Conservation (phyloP, 495 filamentous ascomycete genomes). For the Aspergillus cristatus region DNA sequence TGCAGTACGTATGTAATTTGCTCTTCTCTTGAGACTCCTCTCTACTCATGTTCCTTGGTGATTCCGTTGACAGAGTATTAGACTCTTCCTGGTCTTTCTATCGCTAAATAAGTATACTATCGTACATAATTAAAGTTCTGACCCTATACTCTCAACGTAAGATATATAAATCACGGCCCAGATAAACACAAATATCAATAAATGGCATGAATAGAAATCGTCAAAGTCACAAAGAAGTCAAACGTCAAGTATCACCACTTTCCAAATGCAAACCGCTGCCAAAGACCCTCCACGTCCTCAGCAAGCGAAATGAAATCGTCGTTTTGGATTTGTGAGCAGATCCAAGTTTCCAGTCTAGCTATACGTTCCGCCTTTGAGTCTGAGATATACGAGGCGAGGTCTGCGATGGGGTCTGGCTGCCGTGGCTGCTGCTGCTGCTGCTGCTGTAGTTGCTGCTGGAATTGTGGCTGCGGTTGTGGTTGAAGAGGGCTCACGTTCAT, state of each 20-base stretch:
- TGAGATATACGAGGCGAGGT: constrained; percentile 26
- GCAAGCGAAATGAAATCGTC: constrained; percentile 34
- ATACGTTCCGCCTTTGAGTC: constrained; percentile 26
- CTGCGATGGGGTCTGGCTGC: constrained; percentile 9
- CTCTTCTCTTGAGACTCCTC: no score
- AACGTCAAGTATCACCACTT: constrained; percentile 2
- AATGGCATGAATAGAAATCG: no score
- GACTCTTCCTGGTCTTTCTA: no score
- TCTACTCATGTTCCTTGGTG: no score
- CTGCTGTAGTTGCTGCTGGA: constrained; percentile 6
- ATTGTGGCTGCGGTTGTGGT: constrained; percentile 4
- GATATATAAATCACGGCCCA: no score
- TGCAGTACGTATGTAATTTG: background rate
- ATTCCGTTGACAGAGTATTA: no score
- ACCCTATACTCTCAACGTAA: no score
- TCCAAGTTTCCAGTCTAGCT: constrained; percentile 31
- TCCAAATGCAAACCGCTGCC: constrained; percentile 36
- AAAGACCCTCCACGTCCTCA: constrained; percentile 35
- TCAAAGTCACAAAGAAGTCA: no score
- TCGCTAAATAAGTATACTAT: no score
- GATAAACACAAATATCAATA: no score
- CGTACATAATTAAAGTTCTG: no score
- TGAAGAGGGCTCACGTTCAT: no score
- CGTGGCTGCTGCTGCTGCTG: constrained; percentile 7
- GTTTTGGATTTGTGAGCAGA: constrained; percentile 35